These are phyloP conservation scores for Wakefieldia striispora DNA, from an alignment of 768 basidiomycete genomes.

Conservation along the genomic window DNA sequence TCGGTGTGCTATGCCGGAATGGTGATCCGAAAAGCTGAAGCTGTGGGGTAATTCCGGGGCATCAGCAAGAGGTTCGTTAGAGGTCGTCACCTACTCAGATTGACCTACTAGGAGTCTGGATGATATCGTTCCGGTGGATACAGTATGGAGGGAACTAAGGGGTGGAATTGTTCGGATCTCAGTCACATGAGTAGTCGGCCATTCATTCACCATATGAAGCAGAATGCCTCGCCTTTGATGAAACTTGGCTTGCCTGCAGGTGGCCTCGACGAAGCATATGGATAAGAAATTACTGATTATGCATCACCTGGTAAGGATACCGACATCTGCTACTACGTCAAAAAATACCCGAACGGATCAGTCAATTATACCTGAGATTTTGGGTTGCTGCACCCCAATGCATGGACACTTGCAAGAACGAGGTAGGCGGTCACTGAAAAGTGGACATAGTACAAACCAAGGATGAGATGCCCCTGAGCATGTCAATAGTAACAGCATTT, in stretches of 20 bases:
- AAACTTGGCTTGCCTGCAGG: background rate
- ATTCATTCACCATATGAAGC: constrained; percentile 7
- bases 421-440: background rate
- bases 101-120: background rate
- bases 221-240: background rate
- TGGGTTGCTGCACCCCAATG: background rate
- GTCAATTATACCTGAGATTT: no score
- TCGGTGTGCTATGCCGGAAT: background rate
- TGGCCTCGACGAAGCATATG: background rate
- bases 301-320: no score
- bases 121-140: background rate
- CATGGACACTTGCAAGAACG: background rate
- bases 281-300: constrained; percentile 3
- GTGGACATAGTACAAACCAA: background rate
- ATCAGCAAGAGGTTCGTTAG: background rate
- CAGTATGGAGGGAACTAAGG: background rate
- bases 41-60: background rate
- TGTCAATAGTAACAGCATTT: no score
- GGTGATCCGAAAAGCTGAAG: constrained; percentile 4
- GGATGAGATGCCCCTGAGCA: no score
- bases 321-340: no score
- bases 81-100: constrained; percentile 1
- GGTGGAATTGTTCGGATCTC: constrained; percentile 14
- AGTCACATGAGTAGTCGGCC: background rate
- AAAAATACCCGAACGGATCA: no score